Evolutionary conservation across 768 basidiomycete species (phyloP).

Genomic region (Boletellus emodensis): DNA sequence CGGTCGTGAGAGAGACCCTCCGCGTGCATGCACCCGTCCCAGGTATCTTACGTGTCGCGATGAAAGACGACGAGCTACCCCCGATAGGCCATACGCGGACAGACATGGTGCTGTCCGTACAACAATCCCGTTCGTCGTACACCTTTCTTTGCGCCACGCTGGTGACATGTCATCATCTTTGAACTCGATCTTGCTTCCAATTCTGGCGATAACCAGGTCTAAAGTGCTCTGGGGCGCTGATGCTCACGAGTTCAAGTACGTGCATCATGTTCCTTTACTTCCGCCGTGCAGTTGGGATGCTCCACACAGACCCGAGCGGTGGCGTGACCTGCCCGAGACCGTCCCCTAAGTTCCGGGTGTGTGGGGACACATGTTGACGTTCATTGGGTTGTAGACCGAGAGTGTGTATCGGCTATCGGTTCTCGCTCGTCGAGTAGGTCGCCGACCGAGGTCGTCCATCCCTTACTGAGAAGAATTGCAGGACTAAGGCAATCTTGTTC

Average conservation of each 20-base stretch:
- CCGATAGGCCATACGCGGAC: background rate
- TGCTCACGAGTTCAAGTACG: background rate
- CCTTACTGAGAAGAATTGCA: background rate
- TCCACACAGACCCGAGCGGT: no score
- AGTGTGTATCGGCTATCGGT: no score
- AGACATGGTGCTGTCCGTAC: background rate
- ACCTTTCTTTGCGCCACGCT: background rate
- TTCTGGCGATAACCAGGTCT: background rate
- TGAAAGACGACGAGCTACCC: slow-evolving; percentile 52
- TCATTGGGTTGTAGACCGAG: no score
- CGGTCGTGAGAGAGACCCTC: slow-evolving; percentile 58
- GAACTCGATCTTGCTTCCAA: background rate
- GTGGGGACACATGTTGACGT: no score
- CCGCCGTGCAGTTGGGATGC: no score
- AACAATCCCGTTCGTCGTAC: background rate
- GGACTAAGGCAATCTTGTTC: background rate
- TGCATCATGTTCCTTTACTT: no score
- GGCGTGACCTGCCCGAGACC: no score
- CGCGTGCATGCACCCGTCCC: slow-evolving; percentile 49
- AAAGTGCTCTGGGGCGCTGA: background rate
- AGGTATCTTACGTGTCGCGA: slow-evolving; percentile 40
- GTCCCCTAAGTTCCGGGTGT: no score
- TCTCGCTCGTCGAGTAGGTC: background rate
- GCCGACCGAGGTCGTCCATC: no score
- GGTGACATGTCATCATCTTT: no score